Conservation (phyloP, 2,329 filamentous ascomycete species). For the Fusarium subglutinans region DNA sequence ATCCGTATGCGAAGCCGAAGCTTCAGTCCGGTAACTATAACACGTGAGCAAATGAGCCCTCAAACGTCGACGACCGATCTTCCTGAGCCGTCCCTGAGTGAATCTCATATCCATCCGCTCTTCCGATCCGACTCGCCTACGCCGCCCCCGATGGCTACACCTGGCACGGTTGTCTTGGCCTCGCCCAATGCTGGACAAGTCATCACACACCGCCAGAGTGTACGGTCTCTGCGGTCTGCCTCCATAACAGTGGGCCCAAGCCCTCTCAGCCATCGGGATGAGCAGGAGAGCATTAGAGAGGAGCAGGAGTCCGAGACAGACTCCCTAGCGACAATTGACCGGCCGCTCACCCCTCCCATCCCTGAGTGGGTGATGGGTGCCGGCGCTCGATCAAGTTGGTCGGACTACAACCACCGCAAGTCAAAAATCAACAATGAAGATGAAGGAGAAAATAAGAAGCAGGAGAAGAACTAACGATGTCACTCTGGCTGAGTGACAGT, state of each 20-base stretch:
- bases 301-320: constrained; percentile 39
- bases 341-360: constrained; percentile 67
- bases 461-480: constrained; percentile 9
- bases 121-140: constrained; percentile 78
- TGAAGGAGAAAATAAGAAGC: not conserved
- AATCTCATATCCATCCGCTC: constrained; percentile 80
- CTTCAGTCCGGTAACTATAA: constrained; percentile 56
- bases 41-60: constrained; percentile 42
- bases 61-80: constrained; percentile 61
- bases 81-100: constrained; percentile 53
- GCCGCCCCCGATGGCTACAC: constrained; percentile 71
- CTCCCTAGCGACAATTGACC: constrained; percentile 46
- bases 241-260: constrained; percentile 59
- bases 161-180: constrained; percentile 76
- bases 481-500: not conserved
- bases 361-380: constrained; percentile 69
- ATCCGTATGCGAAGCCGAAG: constrained; percentile 59
- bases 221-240: constrained; percentile 64
- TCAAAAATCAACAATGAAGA: constrained; percentile 21
- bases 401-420: constrained; percentile 56
- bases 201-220: constrained; percentile 63
- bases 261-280: constrained; percentile 58
- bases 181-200: constrained; percentile 74
- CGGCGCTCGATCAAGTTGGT: constrained; percentile 59
- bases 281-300: constrained; percentile 38